Conservation (phyloP, 331 rosid species). For the Cydonia oblonga region DNA sequence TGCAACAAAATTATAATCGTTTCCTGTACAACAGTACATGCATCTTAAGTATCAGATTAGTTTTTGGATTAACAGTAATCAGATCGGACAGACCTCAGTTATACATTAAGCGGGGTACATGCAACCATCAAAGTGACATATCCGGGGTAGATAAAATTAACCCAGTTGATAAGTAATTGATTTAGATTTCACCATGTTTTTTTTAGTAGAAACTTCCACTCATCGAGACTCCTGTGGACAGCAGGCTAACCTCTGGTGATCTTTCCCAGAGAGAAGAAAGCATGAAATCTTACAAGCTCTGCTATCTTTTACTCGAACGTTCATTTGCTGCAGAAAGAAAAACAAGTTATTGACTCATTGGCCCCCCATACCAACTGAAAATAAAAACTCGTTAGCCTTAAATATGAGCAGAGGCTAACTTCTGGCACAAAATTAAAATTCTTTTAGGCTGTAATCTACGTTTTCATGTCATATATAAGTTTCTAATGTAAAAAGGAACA, state of each 20-base stretch:
- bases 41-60: not conserved
- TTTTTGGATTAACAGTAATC: not conserved
- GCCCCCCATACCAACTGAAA: not conserved
- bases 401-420: not conserved
- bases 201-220: not conserved
- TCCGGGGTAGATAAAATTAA: not conserved
- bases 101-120: not conserved
- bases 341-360: slow-evolving; percentile 6
- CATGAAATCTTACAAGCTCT: not conserved
- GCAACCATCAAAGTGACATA: not conserved
- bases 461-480: not conserved
- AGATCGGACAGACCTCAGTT: not conserved
- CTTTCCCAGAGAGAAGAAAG: not conserved
- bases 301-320: slow-evolving; percentile 10
- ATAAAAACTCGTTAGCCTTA: not conserved
- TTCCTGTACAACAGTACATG: not conserved
- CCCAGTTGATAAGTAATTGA: not conserved
- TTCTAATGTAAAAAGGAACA: not conserved
- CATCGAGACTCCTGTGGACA: not conserved
- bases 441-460: not conserved
- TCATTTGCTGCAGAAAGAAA: slow-evolving; percentile 30
- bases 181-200: slow-evolving; percentile 9
- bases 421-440: not conserved
- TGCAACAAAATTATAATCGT: not conserved
- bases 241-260: not conserved